Conservation (phyloP, 139 green algal genomes). For the Mychonastes homosphaera region DNA sequence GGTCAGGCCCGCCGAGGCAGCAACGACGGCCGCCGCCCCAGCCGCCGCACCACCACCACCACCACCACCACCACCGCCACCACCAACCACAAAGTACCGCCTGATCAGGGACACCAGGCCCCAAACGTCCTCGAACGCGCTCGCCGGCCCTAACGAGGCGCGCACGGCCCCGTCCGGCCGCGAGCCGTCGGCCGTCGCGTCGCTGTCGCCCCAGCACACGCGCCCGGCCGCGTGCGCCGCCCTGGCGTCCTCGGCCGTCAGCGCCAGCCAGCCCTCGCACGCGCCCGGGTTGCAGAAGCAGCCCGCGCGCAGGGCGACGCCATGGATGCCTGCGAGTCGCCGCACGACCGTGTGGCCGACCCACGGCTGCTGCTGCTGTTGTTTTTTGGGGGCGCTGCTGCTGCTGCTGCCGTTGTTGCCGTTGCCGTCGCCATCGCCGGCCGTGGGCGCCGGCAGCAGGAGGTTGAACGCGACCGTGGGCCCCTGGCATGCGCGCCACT, state of each 20-base stretch:
- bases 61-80: background rate
- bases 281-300: conserved; percentile 88
- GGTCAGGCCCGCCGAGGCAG: conserved; percentile 3
- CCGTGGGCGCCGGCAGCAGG: too few relatives aligned
- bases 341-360: conserved; percentile 58
- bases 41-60: background rate
- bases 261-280: conserved; percentile 28
- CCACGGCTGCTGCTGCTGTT: conserved; percentile 15
- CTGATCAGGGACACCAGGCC: conserved; percentile 34
- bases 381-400: background rate
- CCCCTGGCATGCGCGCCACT: background rate
- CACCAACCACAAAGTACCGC: conserved; percentile 42
- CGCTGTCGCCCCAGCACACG: conserved; percentile 75
- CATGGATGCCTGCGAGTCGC: conserved; percentile 50
- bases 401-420: conserved; percentile 4
- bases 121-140: conserved; percentile 51
- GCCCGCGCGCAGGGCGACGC: conserved; percentile 61
- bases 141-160: conserved; percentile 67
- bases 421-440: background rate
- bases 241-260: conserved; percentile 10
- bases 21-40: background rate
- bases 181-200: conserved; percentile 52
- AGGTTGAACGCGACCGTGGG: background rate
- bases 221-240: conserved; percentile 41
- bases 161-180: conserved; percentile 50